Conservation (phyloP, 2,329 filamentous ascomycete genomes). For the Cyphellophora attinorum region DNA sequence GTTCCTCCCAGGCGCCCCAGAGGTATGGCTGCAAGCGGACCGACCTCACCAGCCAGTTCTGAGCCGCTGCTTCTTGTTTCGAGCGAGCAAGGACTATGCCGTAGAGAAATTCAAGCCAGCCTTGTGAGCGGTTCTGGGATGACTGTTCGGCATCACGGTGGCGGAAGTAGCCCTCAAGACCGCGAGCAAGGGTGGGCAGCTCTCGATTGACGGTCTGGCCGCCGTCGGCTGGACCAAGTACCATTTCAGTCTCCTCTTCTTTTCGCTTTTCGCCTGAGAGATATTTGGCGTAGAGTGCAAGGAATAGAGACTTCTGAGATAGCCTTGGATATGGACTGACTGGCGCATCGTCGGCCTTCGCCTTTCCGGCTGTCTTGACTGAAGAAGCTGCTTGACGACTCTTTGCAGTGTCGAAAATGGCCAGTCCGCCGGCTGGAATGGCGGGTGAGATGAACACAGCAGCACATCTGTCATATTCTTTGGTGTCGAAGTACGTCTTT, state of each 20-base stretch:
- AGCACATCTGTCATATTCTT: conserved; percentile 88
- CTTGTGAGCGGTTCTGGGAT: conserved; percentile 42
- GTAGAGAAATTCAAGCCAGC: conserved; percentile 81
- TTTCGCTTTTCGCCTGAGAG: conserved; percentile 92
- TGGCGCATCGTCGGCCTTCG: conserved; percentile 24
- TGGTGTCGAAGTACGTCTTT: conserved; percentile 89
- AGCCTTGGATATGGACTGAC: conserved; percentile 41
- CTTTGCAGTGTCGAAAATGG: conserved; percentile 34
- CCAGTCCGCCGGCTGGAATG: conserved; percentile 58
- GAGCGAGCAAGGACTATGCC: conserved; percentile 83
- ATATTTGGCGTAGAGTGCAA: conserved; percentile 86
- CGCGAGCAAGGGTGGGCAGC: conserved; percentile 62
- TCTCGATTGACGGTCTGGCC: conserved; percentile 80
- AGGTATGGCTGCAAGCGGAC: conserved; percentile 89
- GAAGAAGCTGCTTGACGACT: conserved; percentile 26
- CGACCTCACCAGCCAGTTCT: conserved; percentile 78
- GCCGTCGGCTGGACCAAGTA: conserved; percentile 84
- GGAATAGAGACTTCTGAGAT: conserved; percentile 86
- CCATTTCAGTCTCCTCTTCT: conserved; percentile 94
- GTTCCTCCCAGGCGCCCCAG: conserved; percentile 94
- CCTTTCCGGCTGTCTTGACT: conserved; percentile 55
- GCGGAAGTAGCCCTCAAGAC: conserved; percentile 72
- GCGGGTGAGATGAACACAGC: conserved; percentile 77
- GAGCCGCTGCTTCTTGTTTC: conserved; percentile 77
- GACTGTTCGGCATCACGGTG: conserved; percentile 36